phyloP scores from a whole-genome alignment of 2,329 filamentous ascomycete species.

The Ampelomyces quisqualis region DNA sequence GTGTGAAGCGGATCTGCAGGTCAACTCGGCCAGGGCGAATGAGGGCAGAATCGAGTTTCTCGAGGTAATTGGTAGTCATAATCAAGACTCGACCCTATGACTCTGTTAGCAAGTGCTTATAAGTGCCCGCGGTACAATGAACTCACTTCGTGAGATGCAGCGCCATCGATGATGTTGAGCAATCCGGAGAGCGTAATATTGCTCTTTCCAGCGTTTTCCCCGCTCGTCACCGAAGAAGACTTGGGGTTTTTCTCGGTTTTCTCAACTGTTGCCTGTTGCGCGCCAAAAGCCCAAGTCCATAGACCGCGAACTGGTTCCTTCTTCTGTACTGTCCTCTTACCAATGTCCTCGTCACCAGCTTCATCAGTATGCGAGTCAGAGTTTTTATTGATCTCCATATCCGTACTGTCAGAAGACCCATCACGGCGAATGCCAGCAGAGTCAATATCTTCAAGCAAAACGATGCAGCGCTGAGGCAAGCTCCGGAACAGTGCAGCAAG shows the following conservation, averaged over 20 bases:
- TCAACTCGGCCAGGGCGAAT: constrained; percentile 73
- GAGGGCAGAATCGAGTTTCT: constrained; percentile 71
- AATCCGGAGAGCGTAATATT: constrained; percentile 74
- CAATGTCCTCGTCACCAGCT: constrained; percentile 14
- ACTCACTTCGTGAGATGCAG: constrained; percentile 66
- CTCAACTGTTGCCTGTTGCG: too few relatives aligned
- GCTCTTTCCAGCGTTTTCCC: constrained; percentile 8
- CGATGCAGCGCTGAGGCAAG: constrained; percentile 49
- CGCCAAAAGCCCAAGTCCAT: too few relatives aligned
- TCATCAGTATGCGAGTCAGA: constrained; percentile 13
- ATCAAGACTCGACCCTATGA: constrained; percentile 67
- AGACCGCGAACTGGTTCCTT: too few relatives aligned
- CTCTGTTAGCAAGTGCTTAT: not conserved
- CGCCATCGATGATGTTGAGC: constrained; percentile 81
- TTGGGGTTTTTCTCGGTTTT: not conserved
- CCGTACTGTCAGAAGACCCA: constrained; percentile 9
- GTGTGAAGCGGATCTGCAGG: constrained; percentile 62
- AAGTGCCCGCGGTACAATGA: too few relatives aligned
- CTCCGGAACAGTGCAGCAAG: constrained; percentile 48
- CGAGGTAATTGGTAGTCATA: constrained; percentile 79
- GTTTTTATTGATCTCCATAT: not conserved
- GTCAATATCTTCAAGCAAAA: constrained; percentile 52
- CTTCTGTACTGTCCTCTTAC: too few relatives aligned
- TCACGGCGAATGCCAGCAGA: constrained; percentile 48
- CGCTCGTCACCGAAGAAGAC: not conserved